These are phyloP conservation scores for Fraxinus albicans DNA, from an alignment of 305 asterid genomes.

Conservation along the genomic window DNA sequence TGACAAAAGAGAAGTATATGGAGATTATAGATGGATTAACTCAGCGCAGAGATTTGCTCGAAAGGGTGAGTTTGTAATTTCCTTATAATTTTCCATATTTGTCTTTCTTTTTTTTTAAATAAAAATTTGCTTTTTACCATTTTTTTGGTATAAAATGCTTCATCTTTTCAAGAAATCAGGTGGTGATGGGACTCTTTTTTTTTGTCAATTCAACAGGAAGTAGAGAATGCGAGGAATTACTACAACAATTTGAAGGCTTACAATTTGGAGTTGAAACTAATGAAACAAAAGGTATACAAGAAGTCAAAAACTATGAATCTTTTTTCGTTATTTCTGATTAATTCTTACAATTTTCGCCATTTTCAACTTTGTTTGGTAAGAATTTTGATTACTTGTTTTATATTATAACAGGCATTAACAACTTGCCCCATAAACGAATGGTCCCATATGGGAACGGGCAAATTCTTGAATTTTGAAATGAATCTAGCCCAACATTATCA, in stretches of 20 bases:
- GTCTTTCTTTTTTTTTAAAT: slow-evolving; percentile 7
- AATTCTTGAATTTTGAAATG: slow-evolving; percentile 13
- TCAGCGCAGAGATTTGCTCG: slow-evolving; percentile 28
- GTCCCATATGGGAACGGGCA: background rate
- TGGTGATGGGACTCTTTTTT: background rate
- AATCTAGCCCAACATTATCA: slow-evolving; percentile 26
- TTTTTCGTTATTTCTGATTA: too few relatives aligned
- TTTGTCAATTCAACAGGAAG: slow-evolving; percentile 30
- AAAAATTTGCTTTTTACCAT: background rate
- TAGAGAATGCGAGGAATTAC: slow-evolving; percentile 32
- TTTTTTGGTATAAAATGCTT: background rate
- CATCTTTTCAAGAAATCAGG: background rate
- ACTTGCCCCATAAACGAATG: slow-evolving; percentile 22
- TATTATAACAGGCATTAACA: slow-evolving; percentile 25
- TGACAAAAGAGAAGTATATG: slow-evolving; percentile 27
- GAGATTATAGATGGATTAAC: slow-evolving; percentile 31
- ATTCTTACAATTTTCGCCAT: too few relatives aligned
- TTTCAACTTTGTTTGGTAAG: too few relatives aligned
- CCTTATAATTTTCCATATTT: background rate
- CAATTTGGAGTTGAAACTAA: slow-evolving; percentile 40
- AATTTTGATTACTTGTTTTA: background rate
- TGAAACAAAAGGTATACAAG: slow-evolving; percentile 34
- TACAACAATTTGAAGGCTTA: slow-evolving; percentile 25
- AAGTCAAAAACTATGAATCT: too few relatives aligned
- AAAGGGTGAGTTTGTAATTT: slow-evolving; percentile 38